Percentiles rank a stretch among this genome's conserved stretches.
These are phyloP conservation scores for Debaryomyces castellii DNA, from an alignment of 805 yeast genomes.

Conservation along the genomic window DNA sequence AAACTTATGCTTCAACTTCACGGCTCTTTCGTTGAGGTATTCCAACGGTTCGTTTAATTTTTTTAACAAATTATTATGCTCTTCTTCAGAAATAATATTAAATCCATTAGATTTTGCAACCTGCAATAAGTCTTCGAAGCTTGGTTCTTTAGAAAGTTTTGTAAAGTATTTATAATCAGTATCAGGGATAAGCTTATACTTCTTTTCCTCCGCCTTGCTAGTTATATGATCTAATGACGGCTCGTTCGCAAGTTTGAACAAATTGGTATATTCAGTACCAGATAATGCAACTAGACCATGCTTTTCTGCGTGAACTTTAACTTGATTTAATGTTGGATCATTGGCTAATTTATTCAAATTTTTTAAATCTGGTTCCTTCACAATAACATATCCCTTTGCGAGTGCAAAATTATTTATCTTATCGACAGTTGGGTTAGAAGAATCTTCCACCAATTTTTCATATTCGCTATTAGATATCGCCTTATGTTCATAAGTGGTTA, in stretches of 20 bases:
- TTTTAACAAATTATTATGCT: conserved; percentile 11
- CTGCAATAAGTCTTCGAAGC: conserved; percentile 15
- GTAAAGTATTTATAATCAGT: conserved; percentile 11
- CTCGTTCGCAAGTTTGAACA: conserved; percentile 27
- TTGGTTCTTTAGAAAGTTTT: conserved; percentile 16
- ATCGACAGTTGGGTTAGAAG: conserved; percentile 20
- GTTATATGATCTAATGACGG: conserved; percentile 25
- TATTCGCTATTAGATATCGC: conserved; percentile 14
- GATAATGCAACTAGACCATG: conserved; percentile 31
- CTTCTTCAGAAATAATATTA: conserved; percentile 15
- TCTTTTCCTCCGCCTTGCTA: conserved; percentile 14
- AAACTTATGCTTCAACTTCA: conserved; percentile 2
- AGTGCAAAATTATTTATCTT: conserved; percentile 12
- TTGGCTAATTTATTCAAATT: conserved; percentile 24
- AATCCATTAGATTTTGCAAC: conserved; percentile 18
- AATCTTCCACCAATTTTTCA: conserved; percentile 7
- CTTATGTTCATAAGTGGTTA: conserved; percentile 7
- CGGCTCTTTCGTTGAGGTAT: conserved; percentile 14
- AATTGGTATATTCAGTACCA: conserved; percentile 30
- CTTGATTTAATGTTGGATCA: conserved; percentile 34
- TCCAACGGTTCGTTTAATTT: conserved; percentile 20
- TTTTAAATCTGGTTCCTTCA: conserved; percentile 14
- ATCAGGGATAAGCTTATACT: conserved; percentile 8
- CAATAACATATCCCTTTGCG: conserved; percentile 11
- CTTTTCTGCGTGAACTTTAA: conserved; percentile 35